phyloP scores from a whole-genome alignment of 78 protist genomes.

The Dictyostelium intermedium region DNA sequence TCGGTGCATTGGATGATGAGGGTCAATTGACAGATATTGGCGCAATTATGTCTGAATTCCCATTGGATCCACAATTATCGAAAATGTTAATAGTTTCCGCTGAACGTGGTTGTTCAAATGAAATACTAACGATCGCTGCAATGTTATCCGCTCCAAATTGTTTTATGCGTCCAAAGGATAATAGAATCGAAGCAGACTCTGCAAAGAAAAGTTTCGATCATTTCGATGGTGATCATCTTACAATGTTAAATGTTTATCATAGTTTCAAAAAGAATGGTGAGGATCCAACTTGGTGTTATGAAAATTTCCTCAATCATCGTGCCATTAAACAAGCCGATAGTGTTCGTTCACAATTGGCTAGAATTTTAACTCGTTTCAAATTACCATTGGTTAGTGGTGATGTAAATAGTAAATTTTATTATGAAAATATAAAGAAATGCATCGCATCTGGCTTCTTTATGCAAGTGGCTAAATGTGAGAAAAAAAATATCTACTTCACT shows the following conservation, averaged over 20 bases:
- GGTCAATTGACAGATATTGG: slow-evolving; percentile 94
- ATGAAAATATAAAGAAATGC: slow-evolving; percentile 92
- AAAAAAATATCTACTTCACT: slow-evolving; percentile 95
- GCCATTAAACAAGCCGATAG: slow-evolving; percentile 93
- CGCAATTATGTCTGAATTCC: slow-evolving; percentile 96
- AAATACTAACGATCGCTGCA: slow-evolving; percentile 94
- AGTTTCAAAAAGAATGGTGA: slow-evolving; percentile 87
- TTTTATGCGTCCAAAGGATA: slow-evolving; percentile 96
- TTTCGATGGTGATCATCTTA: slow-evolving; percentile 98
- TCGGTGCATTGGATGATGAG: slow-evolving; percentile 98
- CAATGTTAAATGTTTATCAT: slow-evolving; percentile 97
- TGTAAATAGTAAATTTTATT: slow-evolving; percentile 78
- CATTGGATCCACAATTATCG: slow-evolving; percentile 98
- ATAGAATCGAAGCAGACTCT: slow-evolving; percentile 87
- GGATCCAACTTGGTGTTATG: slow-evolving; percentile 80
- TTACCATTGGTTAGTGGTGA: slow-evolving; percentile 82
- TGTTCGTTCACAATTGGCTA: slow-evolving; percentile 94
- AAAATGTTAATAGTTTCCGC: slow-evolving; percentile 90
- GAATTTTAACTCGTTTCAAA: slow-evolving; percentile 82
- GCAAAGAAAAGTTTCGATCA: slow-evolving; percentile 94
- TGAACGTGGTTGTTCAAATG: slow-evolving; percentile 91
- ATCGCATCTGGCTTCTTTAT: slow-evolving; percentile 97
- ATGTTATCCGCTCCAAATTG: slow-evolving; percentile 93
- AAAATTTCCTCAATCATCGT: slow-evolving; percentile 94
- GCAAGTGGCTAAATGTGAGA: slow-evolving; percentile 98